phyloP scores from a whole-genome alignment of 2,329 filamentous ascomycete species.

The Claviceps paspali region DNA sequence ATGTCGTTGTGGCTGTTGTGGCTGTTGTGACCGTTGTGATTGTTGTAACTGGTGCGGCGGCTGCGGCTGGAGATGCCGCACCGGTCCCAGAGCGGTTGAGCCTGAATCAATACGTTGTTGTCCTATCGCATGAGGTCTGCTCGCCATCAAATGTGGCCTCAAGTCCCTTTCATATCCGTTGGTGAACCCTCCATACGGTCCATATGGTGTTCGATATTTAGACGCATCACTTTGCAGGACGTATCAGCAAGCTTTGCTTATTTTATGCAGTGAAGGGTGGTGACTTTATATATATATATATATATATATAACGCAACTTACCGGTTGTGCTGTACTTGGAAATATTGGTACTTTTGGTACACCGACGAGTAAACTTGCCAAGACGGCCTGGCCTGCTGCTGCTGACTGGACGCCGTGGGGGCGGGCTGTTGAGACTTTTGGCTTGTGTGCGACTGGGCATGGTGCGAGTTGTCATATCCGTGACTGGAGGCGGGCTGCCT shows the following conservation, averaged over 20 bases:
- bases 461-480: background rate
- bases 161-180: slow-evolving; percentile 44
- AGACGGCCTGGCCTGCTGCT: slow-evolving; percentile 13
- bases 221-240: slow-evolving; percentile 28
- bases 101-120: slow-evolving; percentile 4
- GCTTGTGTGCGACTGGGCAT: slow-evolving; percentile 5
- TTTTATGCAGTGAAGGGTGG: no score
- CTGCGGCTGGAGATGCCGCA: background rate
- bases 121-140: slow-evolving; percentile 14
- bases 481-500: background rate
- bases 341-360: slow-evolving; percentile 40
- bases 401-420: slow-evolving; percentile 1
- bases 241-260: slow-evolving; percentile 8
- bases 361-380: slow-evolving; percentile 25
- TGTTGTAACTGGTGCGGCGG: background rate
- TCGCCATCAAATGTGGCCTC: slow-evolving; percentile 27
- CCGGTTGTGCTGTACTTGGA: slow-evolving; percentile 45
- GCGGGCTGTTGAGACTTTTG: slow-evolving; percentile 1
- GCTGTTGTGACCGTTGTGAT: background rate
- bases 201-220: slow-evolving; percentile 45
- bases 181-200: slow-evolving; percentile 39
- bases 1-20: background rate
- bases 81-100: background rate
- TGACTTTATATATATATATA: no score
- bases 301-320: no score